Percentiles rank a stretch among this genome's conserved stretches.
phyloP scores from a whole-genome alignment of 1,284 basidiomycete genomes.

The Melampsora americana region DNA sequence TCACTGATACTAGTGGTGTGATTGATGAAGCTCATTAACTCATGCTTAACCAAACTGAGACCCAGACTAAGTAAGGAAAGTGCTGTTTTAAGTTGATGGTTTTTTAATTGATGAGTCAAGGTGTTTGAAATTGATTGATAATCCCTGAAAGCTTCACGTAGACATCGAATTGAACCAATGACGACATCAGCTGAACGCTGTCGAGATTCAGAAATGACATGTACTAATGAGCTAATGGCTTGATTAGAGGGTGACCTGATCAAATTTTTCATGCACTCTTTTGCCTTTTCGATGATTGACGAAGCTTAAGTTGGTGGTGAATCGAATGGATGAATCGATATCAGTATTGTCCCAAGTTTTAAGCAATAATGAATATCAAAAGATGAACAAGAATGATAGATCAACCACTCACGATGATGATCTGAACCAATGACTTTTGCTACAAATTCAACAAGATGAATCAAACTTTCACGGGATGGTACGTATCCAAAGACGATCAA shows the following conservation, averaged over 20 bases:
- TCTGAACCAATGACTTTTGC: slow-evolving; percentile 32
- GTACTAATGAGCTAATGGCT: slow-evolving; percentile 37
- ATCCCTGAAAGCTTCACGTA: slow-evolving; percentile 40
- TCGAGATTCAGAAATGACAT: neutral
- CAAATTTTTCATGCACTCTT: slow-evolving; percentile 42
- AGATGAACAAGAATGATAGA: neutral
- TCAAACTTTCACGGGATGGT: slow-evolving; percentile 15
- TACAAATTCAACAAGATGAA: slow-evolving; percentile 31
- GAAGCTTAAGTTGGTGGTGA: neutral
- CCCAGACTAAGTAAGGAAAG: slow-evolving; percentile 37
- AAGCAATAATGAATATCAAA: neutral
- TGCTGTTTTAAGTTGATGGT: slow-evolving; percentile 13
- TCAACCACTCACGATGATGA: neutral
- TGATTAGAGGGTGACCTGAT: slow-evolving; percentile 44
- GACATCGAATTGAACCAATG: slow-evolving; percentile 40
- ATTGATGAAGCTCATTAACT: slow-evolving; percentile 16
- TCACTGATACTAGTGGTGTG: slow-evolving; percentile 1
- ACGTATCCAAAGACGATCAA: slow-evolving; percentile 37
- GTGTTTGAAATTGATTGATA: slow-evolving; percentile 32
- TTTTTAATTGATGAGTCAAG: slow-evolving; percentile 12
- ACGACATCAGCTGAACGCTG: slow-evolving; percentile 1
- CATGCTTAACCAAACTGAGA: slow-evolving; percentile 21
- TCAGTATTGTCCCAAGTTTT: neutral
- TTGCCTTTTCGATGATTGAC: slow-evolving; percentile 35
- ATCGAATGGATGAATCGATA: neutral